A percentile compares a stretch with the other conserved stretches of the same genome.
Evolutionary conservation across 441 rosid genomes (phyloP).

Genomic region (Breynia disticha): DNA sequence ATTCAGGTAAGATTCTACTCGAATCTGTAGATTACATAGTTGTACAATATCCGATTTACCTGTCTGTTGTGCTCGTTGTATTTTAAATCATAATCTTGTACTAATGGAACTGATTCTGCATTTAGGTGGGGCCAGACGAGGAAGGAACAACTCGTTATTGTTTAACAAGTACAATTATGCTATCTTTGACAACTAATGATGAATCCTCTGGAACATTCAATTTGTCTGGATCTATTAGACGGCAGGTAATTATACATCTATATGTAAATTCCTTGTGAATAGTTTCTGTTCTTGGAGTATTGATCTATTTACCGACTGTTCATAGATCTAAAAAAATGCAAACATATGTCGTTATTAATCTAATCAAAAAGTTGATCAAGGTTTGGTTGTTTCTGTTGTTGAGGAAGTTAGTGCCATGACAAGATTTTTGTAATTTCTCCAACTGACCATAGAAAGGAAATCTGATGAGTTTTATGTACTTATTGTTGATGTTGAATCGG

Average conservation of each 20-base stretch:
- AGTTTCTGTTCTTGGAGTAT: background rate
- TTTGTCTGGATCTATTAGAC: constrained; percentile 87
- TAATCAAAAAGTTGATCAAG: no score
- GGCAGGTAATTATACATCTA: constrained; percentile 46
- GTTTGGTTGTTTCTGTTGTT: no score
- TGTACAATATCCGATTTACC: background rate
- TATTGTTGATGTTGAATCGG: background rate
- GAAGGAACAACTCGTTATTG: constrained; percentile 75
- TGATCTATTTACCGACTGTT: background rate
- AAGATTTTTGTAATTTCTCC: no score
- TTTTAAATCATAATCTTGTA: background rate
- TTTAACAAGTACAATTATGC: constrained; percentile 91
- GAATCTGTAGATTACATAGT: background rate
- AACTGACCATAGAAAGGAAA: no score
- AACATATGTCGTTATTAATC: no score
- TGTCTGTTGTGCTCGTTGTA: background rate
- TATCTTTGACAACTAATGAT: constrained; percentile 74
- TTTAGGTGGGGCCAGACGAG: constrained; percentile 80
- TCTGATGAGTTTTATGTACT: background rate
- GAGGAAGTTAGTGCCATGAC: no score
- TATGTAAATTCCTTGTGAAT: no score
- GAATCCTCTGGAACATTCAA: constrained; percentile 72
- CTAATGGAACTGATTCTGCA: constrained; percentile 8
- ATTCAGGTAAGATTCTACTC: constrained; percentile 45
- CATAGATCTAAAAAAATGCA: no score